phyloP scores from a whole-genome alignment of 1,139 yeast species.

The Geotrichum histeridarum region DNA sequence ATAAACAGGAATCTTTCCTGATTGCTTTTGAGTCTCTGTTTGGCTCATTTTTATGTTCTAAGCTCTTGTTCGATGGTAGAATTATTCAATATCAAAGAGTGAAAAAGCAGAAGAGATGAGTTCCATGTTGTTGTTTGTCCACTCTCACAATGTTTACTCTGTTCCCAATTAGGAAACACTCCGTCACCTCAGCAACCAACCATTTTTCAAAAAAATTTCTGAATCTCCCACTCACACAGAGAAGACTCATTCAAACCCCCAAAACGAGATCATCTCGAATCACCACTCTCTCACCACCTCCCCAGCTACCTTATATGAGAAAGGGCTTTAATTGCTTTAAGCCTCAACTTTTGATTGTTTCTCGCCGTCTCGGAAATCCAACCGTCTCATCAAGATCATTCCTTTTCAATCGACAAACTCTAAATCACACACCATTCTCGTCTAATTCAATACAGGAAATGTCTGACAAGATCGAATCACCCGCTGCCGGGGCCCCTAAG shows the following conservation, averaged over 20 bases:
- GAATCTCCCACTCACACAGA: background rate
- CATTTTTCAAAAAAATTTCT: background rate
- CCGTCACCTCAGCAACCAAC: conserved; percentile 10
- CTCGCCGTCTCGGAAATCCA: background rate
- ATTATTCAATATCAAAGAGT: background rate
- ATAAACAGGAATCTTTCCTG: conserved; percentile 35
- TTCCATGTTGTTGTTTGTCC: conserved; percentile 1
- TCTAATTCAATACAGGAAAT: background rate
- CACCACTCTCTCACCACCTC: background rate
- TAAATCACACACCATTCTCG: background rate
- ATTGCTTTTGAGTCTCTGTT: background rate
- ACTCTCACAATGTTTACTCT: background rate
- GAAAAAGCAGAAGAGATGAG: background rate
- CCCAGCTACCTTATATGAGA: background rate
- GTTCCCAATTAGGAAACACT: background rate
- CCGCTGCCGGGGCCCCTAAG: conserved; percentile 18
- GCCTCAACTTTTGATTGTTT: too few relatives aligned
- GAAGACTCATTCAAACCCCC: conserved; percentile 4
- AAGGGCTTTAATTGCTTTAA: background rate
- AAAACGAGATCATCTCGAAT: background rate
- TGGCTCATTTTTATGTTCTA: conserved; percentile 1
- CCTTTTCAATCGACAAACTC: background rate
- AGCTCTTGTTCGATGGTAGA: background rate
- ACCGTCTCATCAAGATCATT: background rate
- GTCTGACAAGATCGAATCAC: conserved; percentile 10